These are phyloP conservation scores for Xylaria telfairii DNA, from an alignment of 495 filamentous ascomycete species.

Conservation along the genomic window DNA sequence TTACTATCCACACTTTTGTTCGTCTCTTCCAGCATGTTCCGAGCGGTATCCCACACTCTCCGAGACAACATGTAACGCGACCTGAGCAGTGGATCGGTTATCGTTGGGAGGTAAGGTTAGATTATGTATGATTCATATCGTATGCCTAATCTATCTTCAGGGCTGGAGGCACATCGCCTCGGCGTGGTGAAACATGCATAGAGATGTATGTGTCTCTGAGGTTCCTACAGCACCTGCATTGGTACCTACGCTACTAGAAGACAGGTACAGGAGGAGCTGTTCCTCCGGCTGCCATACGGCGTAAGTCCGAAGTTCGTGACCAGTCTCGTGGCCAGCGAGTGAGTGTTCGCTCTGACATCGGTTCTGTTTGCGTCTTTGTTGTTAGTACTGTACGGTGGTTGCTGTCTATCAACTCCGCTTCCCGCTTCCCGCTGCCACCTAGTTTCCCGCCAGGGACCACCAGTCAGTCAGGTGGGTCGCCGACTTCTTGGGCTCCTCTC, in stretches of 20 bases:
- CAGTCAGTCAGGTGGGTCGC: conserved; percentile 9
- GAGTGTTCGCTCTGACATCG: background rate
- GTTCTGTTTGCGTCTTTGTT: background rate
- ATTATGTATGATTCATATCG: background rate
- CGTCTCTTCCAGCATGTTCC: background rate
- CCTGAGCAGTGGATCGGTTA: background rate
- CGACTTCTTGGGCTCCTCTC: background rate
- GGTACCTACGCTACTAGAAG: background rate
- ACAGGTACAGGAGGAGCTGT: background rate
- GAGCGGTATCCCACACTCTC: background rate
- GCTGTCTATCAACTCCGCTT: conserved; percentile 5
- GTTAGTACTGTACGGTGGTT: background rate
- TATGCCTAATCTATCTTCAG: no score
- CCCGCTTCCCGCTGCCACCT: conserved; percentile 8
- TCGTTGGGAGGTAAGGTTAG: background rate
- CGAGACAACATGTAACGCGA: background rate
- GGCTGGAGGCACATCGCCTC: background rate
- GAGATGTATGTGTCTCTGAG: background rate
- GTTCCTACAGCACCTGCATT: background rate
- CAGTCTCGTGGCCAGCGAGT: background rate
- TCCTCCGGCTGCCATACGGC: background rate
- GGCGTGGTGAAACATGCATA: background rate
- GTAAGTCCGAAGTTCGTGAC: background rate
- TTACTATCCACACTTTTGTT: no score
- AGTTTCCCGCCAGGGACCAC: background rate